Base-by-base conservation (phyloP, 164 flowering plant genomes). In the Stephania yunnanensis region DNA sequence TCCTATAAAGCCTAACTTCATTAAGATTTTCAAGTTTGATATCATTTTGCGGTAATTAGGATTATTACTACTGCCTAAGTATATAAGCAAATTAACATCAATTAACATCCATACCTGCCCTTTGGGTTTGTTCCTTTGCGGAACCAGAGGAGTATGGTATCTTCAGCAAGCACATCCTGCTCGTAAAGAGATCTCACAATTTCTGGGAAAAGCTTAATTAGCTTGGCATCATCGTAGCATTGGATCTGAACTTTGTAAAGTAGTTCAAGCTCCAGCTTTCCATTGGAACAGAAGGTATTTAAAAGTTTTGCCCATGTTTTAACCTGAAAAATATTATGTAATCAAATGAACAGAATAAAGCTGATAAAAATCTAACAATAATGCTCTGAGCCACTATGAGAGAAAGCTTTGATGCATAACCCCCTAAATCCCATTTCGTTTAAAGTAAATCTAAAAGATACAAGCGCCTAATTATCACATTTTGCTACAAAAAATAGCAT, bases 121-220 rank as follows among this genome's bases (percentile, higher is more conserved):
- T 95, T 95, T 10, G 90, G 90, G 76, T 91, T 93, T 45, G 98
- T 84, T 82, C 98, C 97, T 78, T 86, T 92, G 52, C 93, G 94
- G 85, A 90, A 95, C 99, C 99, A 95, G 82, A 84, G 87, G 71
- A 91, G 91, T 80, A 95, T 89, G 76, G 99, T 95, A 78, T 95
- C 98, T 82, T 95, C 99, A 5, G 96, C 97, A 84, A 95, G 95
- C 75, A 95, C 99, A 82, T 95, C 97, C 81, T 88, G 92, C 55
- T 93, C 98, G 78, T 95, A 95, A 42, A 95, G 94, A 77, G 95
- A 86, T 81, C 92, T 85, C 66, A 93, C 87, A 36, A 95, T 90
- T 78, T 95, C 99, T 50, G 98, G 99, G 83, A 95, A 95, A 74
- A 95, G 75, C 84, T 95, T 95, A 97, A 93, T 95, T 80, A 95